Evolutionary conservation across 768 basidiomycete genomes (phyloP).

Genomic region (Fomitopsis pulvina): DNA sequence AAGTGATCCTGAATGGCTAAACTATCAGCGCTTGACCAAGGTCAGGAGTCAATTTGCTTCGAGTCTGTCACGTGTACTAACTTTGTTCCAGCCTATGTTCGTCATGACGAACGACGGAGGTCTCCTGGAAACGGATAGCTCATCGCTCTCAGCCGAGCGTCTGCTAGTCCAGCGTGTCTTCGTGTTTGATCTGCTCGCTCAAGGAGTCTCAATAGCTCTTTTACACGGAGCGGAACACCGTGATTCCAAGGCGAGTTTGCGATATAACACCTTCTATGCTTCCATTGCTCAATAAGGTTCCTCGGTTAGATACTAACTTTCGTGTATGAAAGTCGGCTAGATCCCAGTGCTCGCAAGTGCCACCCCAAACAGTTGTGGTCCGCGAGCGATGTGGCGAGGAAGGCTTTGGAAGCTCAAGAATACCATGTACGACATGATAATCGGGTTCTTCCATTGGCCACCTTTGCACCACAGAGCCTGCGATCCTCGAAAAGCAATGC

Average conservation of each 20-base stretch:
- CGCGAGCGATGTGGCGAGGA: conserved; percentile 10
- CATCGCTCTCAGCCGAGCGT: conserved; percentile 18
- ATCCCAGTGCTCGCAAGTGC: conserved; percentile 10
- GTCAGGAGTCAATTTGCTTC: conserved; percentile 19
- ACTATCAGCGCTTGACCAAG: conserved; percentile 35
- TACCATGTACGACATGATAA: not conserved
- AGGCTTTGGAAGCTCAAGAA: conserved; percentile 10
- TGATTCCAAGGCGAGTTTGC: conserved; percentile 48
- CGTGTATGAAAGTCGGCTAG: conserved; percentile 34
- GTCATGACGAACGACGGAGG: conserved; percentile 53
- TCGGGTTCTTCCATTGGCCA: not conserved
- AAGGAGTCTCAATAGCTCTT: conserved; percentile 43
- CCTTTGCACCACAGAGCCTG: conserved; percentile 1
- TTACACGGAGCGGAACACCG: conserved; percentile 51
- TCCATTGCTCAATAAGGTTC: not conserved
- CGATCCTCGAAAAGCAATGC: not conserved
- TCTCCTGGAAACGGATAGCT: conserved; percentile 10
- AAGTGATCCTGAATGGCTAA: conserved; percentile 42
- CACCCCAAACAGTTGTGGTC: conserved; percentile 12
- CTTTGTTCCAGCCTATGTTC: conserved; percentile 53
- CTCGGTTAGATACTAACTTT: conserved; percentile 49
- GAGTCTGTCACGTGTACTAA: conserved; percentile 11
- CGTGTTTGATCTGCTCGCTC: conserved; percentile 41
- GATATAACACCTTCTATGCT: not conserved
- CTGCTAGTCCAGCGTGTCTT: conserved; percentile 44